These are phyloP conservation scores for Acidomyces sp. DNA, from an alignment of 495 filamentous ascomycete species.

Conservation along the genomic window DNA sequence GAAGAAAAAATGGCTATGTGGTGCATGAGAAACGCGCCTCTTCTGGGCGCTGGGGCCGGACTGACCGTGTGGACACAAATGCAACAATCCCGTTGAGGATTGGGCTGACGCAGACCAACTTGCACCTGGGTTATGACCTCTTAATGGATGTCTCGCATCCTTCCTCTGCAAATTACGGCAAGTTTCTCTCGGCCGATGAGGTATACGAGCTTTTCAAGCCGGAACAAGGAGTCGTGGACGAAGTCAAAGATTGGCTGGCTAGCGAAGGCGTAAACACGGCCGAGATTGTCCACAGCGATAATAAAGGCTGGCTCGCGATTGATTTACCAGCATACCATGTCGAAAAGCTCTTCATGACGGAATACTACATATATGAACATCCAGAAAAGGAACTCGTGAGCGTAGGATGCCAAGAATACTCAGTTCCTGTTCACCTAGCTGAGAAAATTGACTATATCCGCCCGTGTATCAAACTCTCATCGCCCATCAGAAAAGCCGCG, in stretches of 20 bases:
- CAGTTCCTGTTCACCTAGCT: conserved; percentile 16
- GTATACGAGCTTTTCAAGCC: conserved; percentile 6
- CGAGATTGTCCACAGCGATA: background rate
- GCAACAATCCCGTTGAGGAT: conserved; percentile 17
- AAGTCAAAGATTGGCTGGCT: background rate
- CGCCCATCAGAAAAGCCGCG: background rate
- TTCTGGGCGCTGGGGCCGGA: background rate
- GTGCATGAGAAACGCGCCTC: conserved; percentile 3
- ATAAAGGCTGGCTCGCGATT: conserved; percentile 11
- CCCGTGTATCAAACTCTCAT: conserved; percentile 31
- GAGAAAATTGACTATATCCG: conserved; percentile 26
- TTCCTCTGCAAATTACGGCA: conserved; percentile 7
- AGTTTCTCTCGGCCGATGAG: conserved; percentile 7
- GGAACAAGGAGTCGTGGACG: background rate
- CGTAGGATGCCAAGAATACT: conserved; percentile 15
- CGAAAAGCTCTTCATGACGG: conserved; percentile 10
- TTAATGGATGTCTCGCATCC: conserved; percentile 16
- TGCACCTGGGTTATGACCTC: conserved; percentile 11
- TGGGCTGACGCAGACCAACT: conserved; percentile 13
- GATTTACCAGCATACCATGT: conserved; percentile 1
- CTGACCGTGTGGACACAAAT: conserved; percentile 2
- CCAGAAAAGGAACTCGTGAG: background rate
- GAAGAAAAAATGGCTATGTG: conserved; percentile 4
- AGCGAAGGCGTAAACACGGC: background rate
- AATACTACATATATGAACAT: conserved; percentile 12